phyloP scores from a whole-genome alignment of 371 early-diverging fungal species.

The Mucor plumbeus region DNA sequence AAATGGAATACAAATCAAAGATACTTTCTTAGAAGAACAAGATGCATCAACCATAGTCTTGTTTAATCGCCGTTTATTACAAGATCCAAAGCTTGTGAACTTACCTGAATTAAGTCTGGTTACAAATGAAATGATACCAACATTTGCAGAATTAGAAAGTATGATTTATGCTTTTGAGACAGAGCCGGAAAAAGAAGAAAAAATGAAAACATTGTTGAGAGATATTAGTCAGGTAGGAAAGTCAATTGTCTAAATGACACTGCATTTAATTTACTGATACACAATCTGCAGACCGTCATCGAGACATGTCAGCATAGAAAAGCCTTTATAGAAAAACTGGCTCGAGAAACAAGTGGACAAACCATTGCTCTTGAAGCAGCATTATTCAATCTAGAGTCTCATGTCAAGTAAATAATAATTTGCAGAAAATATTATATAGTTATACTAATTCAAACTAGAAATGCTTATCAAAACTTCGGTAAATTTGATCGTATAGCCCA shows the following conservation, averaged over 20 bases:
- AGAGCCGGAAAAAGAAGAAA: not conserved
- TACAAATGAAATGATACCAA: slow-evolving; percentile 12
- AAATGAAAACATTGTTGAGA: not conserved
- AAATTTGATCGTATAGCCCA: slow-evolving; percentile 37
- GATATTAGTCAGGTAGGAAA: slow-evolving; percentile 1
- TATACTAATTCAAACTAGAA: slow-evolving; percentile 2
- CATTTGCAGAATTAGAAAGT: slow-evolving; percentile 9
- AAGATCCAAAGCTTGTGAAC: slow-evolving; percentile 8
- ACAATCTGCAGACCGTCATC: not conserved
- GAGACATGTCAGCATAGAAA: slow-evolving; percentile 11
- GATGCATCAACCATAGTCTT: slow-evolving; percentile 9
- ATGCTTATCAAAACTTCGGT: slow-evolving; percentile 25
- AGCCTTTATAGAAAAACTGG: slow-evolving; percentile 4
- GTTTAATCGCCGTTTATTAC: slow-evolving; percentile 30
- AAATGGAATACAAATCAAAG: slow-evolving; percentile 22
- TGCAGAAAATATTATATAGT: not conserved
- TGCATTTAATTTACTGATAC: not conserved
- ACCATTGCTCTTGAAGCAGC: slow-evolving; percentile 26
- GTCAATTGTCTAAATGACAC: not conserved
- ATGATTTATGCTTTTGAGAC: slow-evolving; percentile 1
- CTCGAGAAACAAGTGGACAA: slow-evolving; percentile 22
- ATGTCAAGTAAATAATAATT: slow-evolving; percentile 19
- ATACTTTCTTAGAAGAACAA: not conserved
- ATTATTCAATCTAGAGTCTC: slow-evolving; percentile 21
- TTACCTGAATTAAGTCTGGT: not conserved